A percentile compares a stretch with the other conserved stretches of the same genome.
Conservation (phyloP, 805 yeast species). For the Lipomyces sp. region DNA sequence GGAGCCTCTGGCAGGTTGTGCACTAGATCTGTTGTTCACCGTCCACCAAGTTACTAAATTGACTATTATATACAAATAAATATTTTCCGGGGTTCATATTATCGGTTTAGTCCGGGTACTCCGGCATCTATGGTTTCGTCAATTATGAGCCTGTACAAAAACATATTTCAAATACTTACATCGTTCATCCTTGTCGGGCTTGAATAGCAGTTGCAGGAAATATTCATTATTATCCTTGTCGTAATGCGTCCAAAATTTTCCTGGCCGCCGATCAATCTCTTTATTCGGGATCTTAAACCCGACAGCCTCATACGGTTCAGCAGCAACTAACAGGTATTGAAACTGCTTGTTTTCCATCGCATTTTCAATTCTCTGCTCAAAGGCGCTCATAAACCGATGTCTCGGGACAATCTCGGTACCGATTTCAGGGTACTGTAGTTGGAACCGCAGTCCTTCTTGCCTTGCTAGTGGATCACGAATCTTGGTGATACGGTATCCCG, state of each 20-base stretch:
- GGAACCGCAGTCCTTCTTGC: constrained; percentile 68
- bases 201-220: constrained; percentile 71
- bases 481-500: constrained; percentile 70
- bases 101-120: constrained; percentile 28
- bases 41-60: neutral
- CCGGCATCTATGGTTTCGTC: constrained; percentile 11
- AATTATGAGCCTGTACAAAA: neutral
- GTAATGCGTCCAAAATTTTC: constrained; percentile 69
- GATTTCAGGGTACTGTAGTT: constrained; percentile 60
- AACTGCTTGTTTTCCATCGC: constrained; percentile 51
- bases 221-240: constrained; percentile 71
- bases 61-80: neutral
- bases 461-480: constrained; percentile 64
- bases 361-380: constrained; percentile 65
- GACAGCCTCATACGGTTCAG: constrained; percentile 86
- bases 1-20: neutral
- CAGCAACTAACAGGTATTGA: constrained; percentile 80
- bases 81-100: neutral
- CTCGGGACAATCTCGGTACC: constrained; percentile 57
- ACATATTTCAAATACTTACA: neutral
- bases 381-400: constrained; percentile 76
- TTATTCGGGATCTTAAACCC: constrained; percentile 73
- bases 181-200: constrained; percentile 30
- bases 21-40: neutral
- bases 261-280: constrained; percentile 51